phyloP scores from a whole-genome alignment of 257 asterid genomes.

The Primulina huaijiensis region DNA sequence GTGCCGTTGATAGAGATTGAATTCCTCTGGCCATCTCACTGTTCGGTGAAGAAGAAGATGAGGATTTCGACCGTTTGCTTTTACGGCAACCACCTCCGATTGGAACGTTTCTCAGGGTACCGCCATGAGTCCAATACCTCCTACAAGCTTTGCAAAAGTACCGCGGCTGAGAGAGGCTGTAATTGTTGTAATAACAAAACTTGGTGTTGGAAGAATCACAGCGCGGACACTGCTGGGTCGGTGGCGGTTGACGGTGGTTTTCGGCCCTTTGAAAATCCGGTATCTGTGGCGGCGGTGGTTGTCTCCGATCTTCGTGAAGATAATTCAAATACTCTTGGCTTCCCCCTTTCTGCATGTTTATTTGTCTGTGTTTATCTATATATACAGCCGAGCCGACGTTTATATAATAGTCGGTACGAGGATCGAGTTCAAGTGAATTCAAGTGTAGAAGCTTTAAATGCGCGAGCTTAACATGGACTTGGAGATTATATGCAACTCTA shows the following conservation, averaged over 20 bases:
- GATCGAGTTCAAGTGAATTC: too few relatives aligned
- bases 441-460: too few relatives aligned
- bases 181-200: conserved; percentile 57
- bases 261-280: conserved; percentile 25
- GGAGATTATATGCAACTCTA: too few relatives aligned
- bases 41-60: conserved; percentile 23
- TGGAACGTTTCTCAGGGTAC: conserved; percentile 57
- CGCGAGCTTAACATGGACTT: too few relatives aligned
- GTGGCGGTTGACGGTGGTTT: conserved; percentile 33
- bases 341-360: conserved; percentile 34
- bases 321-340: conserved; percentile 23
- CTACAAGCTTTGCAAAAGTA: conserved; percentile 52
- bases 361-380: too few relatives aligned
- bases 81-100: conserved; percentile 51
- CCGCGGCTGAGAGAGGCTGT: conserved; percentile 58
- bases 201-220: conserved; percentile 50
- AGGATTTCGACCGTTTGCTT: conserved; percentile 36
- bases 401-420: too few relatives aligned
- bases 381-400: too few relatives aligned
- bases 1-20: conserved; percentile 14
- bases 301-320: conserved; percentile 22
- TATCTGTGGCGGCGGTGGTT: conserved; percentile 21
- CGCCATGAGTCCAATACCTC: conserved; percentile 58
- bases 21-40: conserved; percentile 12
- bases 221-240: conserved; percentile 50